phyloP scores from a whole-genome alignment of 2,329 filamentous ascomycete genomes.

The Alternaria sp. region DNA sequence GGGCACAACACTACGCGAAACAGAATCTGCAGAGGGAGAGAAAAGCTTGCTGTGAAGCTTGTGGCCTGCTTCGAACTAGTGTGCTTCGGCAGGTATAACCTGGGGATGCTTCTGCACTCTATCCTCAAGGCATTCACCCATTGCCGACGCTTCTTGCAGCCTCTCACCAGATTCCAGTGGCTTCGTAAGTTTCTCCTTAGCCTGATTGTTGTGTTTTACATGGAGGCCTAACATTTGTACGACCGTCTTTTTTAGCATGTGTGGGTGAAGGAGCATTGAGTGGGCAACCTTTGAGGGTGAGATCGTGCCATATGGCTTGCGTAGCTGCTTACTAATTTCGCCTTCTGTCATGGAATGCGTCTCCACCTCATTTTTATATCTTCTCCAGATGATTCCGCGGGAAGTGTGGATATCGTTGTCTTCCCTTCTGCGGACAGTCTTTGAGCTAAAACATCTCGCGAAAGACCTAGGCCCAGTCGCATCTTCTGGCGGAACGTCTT shows the following conservation, averaged over 20 bases:
- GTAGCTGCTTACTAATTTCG: background rate
- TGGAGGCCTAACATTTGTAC: background rate
- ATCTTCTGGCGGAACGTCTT: no score
- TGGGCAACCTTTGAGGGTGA: background rate
- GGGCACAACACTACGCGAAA: background rate
- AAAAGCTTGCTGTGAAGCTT: background rate
- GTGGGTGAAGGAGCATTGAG: background rate
- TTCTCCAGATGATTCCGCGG: no score
- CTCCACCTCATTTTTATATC: background rate
- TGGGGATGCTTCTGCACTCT: background rate
- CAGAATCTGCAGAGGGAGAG: background rate
- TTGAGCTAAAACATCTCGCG: no score
- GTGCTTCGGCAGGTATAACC: background rate
- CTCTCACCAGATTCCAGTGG: background rate
- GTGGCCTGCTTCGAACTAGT: background rate
- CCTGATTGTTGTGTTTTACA: background rate
- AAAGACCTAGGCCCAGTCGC: no score
- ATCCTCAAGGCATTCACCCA: background rate
- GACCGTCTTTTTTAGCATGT: background rate
- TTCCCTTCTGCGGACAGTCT: no score
- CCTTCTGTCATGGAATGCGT: background rate
- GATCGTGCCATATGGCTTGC: background rate
- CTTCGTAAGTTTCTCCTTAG: background rate
- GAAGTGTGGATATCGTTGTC: no score
- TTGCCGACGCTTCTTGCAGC: background rate